phyloP scores from a whole-genome alignment of 306 rosid genomes.

The Lupinus albus region DNA sequence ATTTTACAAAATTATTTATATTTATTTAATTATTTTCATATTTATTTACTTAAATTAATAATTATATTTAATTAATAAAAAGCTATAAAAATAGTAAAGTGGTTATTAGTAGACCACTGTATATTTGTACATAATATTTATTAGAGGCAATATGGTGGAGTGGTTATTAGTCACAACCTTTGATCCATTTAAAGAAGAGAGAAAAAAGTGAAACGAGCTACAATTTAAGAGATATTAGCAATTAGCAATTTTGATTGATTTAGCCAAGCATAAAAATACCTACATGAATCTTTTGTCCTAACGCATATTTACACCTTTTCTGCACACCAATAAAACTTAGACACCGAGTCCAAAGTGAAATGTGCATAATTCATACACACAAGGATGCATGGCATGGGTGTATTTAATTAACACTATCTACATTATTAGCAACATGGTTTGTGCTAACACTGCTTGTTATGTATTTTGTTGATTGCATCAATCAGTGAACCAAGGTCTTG shows the following conservation, averaged over 20 bases:
- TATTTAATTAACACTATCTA: background rate
- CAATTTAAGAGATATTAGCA: too few species aligned
- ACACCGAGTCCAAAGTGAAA: background rate
- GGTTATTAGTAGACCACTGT: too few species aligned
- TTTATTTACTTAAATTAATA: too few species aligned
- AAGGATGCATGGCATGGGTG: slow-evolving; percentile 14
- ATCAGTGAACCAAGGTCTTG: slow-evolving; percentile 62
- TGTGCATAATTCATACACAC: background rate
- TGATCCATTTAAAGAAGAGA: background rate
- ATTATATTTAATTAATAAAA: too few species aligned
- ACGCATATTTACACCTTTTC: too few species aligned
- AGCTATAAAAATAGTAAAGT: too few species aligned
- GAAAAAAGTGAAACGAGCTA: too few species aligned
- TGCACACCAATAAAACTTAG: background rate
- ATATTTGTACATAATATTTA: background rate
- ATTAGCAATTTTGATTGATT: too few species aligned
- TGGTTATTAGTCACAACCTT: background rate
- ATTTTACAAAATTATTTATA: too few species aligned
- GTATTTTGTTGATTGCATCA: slow-evolving; percentile 16
- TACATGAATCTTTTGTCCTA: too few species aligned
- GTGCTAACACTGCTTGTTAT: slow-evolving; percentile 12
- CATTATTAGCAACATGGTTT: background rate
- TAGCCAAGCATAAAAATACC: too few species aligned
- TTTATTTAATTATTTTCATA: too few species aligned
- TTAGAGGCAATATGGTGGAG: background rate